Percentiles rank a stretch among this genome's conserved stretches.
These are phyloP conservation scores for Mycosphaerella sp. DNA, from an alignment of 2,329 filamentous ascomycete species.

Conservation along the genomic window DNA sequence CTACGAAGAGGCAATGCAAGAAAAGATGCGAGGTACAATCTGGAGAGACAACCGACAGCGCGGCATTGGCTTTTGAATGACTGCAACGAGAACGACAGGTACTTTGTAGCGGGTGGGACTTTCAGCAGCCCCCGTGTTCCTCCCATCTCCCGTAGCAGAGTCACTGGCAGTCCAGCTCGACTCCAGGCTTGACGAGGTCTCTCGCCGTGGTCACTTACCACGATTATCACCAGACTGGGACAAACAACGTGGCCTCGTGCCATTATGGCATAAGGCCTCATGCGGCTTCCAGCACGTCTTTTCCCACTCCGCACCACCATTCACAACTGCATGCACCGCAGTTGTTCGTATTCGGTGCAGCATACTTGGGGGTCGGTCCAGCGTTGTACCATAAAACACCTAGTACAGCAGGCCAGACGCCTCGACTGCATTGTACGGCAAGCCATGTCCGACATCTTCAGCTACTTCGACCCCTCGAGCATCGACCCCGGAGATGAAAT, in stretches of 20 bases:
- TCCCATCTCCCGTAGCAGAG: neutral
- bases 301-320: neutral
- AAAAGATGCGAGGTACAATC: neutral
- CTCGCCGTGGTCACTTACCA: neutral
- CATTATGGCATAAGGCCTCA: neutral
- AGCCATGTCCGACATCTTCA: slow-evolving; percentile 1
- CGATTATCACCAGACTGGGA: neutral
- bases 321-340: neutral
- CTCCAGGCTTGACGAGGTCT: neutral
- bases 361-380: neutral
- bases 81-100: neutral
- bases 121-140: neutral
- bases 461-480: slow-evolving; percentile 1
- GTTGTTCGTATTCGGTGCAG: neutral
- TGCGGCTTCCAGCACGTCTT: neutral
- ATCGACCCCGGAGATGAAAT: neutral
- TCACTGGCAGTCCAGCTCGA: neutral
- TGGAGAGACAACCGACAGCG: neutral
- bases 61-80: neutral
- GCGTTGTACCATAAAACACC: neutral
- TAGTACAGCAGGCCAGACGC: neutral
- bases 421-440: neutral
- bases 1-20: neutral
- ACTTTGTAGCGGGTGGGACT: neutral
- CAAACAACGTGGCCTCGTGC: neutral